phyloP scores from a whole-genome alignment of 2,329 filamentous ascomycete species.

The Alternaria tenuissima region DNA sequence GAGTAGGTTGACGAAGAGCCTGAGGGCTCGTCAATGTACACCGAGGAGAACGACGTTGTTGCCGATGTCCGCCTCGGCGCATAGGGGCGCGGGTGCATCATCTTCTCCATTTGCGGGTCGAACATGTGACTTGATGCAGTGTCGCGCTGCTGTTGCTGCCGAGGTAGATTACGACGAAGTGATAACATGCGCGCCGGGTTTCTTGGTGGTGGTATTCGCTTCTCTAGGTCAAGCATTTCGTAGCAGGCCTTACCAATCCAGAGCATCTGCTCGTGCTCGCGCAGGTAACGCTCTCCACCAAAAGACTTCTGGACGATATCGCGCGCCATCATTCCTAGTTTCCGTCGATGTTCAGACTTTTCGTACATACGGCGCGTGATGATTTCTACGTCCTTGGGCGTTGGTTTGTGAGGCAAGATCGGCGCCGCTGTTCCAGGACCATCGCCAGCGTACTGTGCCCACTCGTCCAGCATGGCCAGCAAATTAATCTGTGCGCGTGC shows the following conservation, averaged over 20 bases:
- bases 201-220: slow-evolving; percentile 34
- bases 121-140: slow-evolving; percentile 34
- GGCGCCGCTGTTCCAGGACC: slow-evolving; percentile 49
- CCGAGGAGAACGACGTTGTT: slow-evolving; percentile 43
- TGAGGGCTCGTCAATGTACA: slow-evolving; percentile 41
- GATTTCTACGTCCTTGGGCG: slow-evolving; percentile 59
- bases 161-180: slow-evolving; percentile 18
- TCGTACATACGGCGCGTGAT: slow-evolving; percentile 68
- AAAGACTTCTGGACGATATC: slow-evolving; percentile 68
- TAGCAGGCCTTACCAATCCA: slow-evolving; percentile 50
- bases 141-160: slow-evolving; percentile 19
- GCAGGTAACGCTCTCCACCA: slow-evolving; percentile 66
- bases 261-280: slow-evolving; percentile 66
- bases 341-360: slow-evolving; percentile 64
- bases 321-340: slow-evolving; percentile 66
- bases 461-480: slow-evolving; percentile 68
- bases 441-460: slow-evolving; percentile 67
- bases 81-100: slow-evolving; percentile 46
- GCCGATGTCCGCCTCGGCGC: slow-evolving; percentile 33
- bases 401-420: slow-evolving; percentile 59
- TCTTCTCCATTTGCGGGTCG: slow-evolving; percentile 47
- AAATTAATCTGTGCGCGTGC: slow-evolving; percentile 70
- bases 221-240: slow-evolving; percentile 45
- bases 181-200: slow-evolving; percentile 42
- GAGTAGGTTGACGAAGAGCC: slow-evolving; percentile 28